Base-by-base conservation (phyloP, 257 asterid species). In the Capsicum baccatum region DNA sequence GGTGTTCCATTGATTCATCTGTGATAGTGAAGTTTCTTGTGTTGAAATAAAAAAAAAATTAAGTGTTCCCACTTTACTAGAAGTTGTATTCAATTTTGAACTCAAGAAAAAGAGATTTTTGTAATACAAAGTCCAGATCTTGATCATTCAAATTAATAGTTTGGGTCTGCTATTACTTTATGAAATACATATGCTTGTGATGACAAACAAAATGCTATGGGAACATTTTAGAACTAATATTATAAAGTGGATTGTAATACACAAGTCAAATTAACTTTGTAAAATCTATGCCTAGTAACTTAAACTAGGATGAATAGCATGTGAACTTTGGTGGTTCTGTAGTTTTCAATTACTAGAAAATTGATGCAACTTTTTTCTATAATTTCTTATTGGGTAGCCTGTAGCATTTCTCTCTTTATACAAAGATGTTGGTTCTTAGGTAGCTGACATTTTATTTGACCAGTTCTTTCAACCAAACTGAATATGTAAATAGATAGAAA, bases 141-240 rank as follows among this genome's bases (percentile, higher is more conserved):
- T 52, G 13, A 48, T 33, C 21, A 21, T 13, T 48, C 62, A 50
- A 50, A 12, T 19, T 52, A 74, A 52, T 74, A 21, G 47, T 44
- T 39, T 74, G 62, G 81, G 19, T 21, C 57, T 26, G 48, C n/a
- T 55, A 21, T 52, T 26, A 26, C 2, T 26, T 26, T 26, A 26
- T 26, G 33, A 26, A 26, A 19, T 74, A 76, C 60, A 26, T 14
- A 52, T 26, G 47, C 81, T 76, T 52, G 81, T 76, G 81, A 74
- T 2, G 6, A 26, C 17, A 21, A 71, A 48, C 59, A 73, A 73
- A 44, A 48, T 12, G n/a, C 58, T 71, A n/a, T 48, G 1, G 21
- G 81, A 26, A 21, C 14, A 6, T 73, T 19, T 73, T 47, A 48
- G 26, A 37, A 73, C 12, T 48, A 73, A 73, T 48, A 73, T n/a